A percentile compares a stretch with the other conserved stretches of the same genome.
phyloP scores from a whole-genome alignment of 345 rosid species.

The Camelina neglecta region DNA sequence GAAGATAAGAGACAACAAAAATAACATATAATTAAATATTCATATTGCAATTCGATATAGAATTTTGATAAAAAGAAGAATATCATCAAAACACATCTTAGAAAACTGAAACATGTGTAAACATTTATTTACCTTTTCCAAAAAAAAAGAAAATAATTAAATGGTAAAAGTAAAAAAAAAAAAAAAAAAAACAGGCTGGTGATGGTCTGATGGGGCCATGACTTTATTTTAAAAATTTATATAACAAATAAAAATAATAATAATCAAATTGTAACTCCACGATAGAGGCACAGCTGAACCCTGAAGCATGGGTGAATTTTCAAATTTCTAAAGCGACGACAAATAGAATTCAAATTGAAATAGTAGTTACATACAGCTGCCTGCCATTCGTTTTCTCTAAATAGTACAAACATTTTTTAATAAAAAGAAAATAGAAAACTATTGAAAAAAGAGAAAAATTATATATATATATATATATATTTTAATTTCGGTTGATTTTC shows the following conservation, averaged over 20 bases:
- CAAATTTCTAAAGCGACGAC: constrained; percentile 29
- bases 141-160: neutral
- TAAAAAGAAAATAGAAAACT: neutral
- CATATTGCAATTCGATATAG: neutral
- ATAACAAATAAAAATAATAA: neutral
- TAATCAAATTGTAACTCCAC: constrained; percentile 22
- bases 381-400: constrained; percentile 25
- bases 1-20: constrained; percentile 20
- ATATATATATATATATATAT: too few relatives aligned
- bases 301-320: constrained; percentile 33
- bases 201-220: constrained; percentile 37
- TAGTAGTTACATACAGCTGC: constrained; percentile 43
- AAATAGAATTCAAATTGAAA: neutral
- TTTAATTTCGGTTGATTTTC: too few relatives aligned
- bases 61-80: neutral
- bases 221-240: constrained; percentile 1
- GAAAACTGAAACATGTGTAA: constrained; percentile 22
- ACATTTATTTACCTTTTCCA: constrained; percentile 8
- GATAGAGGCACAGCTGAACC: constrained; percentile 34
- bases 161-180: constrained; percentile 21
- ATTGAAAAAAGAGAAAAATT: too few relatives aligned
- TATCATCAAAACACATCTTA: neutral
- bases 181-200: constrained; percentile 35
- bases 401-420: constrained; percentile 23
- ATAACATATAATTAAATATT: neutral